Evolutionary conservation across 2,329 filamentous ascomycete genomes (phyloP), one percentile per base, ranked within the genome.

Genomic region (Hypoxylon sp.): DNA sequence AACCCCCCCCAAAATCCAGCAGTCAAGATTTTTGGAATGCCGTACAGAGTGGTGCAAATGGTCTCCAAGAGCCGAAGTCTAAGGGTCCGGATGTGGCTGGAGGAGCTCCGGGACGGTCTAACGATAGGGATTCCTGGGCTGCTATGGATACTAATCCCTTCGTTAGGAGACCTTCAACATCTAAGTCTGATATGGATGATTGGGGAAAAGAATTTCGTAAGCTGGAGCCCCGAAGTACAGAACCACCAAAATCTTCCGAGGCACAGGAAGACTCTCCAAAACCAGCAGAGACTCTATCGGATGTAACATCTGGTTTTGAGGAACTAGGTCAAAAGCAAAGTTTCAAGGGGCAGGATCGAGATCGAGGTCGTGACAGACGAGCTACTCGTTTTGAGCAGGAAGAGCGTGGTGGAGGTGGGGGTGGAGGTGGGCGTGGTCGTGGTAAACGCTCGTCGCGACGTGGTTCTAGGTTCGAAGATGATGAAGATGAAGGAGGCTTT

Each of bases 401-500:
- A 65, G 58, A 25, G 17, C 59, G 64, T 14, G 52, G 43, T 9
- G 34, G 6, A 14, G 52, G 51, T 21, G 58, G 64, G 14, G 48
- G 46, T 11, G 30, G 4, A 21, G n/a, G n/a, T n/a, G n/a, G n/a
- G n/a, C 50, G 55, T 43, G 53, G 50, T 28, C 60, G 63, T 55
- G 66, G 48, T 17, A 73, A 67, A 34, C 67, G 70, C 5, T 64
- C 66, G n/a, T 64, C 66, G n/a, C 43, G 53, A 17, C 66, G 68
- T 38, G 23, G 52, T 2, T 49, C 45, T 2, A 60, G 52, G 21
- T 38, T 32, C 36, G 76, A 78, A 4, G 77, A 76, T 19, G 77
- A 77, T 17, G 75, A 74, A 3, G 75, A 74, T 3, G 78, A 72
- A 19, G 69, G 67, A 17, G 69, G 69, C 30, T 63, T 74, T 53